These are phyloP conservation scores for Alternaria dauci DNA, from an alignment of 2,329 filamentous ascomycete genomes.

Conservation along the genomic window DNA sequence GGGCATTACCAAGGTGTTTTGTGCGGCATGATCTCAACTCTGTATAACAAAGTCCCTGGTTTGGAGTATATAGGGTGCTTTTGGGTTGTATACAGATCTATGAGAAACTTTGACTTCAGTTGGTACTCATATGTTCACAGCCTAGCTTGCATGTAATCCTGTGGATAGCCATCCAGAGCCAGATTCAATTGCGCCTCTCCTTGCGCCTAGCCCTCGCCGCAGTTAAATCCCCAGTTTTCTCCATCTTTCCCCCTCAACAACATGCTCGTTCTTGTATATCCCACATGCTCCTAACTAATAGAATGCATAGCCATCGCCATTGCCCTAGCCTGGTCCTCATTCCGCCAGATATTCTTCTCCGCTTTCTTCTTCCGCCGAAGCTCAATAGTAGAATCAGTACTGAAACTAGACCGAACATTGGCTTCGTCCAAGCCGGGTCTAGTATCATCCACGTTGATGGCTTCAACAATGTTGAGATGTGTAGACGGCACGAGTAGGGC, in stretches of 20 bases:
- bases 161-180: background rate
- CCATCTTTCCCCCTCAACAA: background rate
- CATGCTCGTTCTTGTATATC: background rate
- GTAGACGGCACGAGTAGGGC: background rate
- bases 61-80: background rate
- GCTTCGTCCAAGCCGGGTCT: background rate
- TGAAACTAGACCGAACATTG: slow-evolving; percentile 1
- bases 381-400: background rate
- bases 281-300: background rate
- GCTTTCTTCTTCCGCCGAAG: background rate
- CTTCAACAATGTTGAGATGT: background rate
- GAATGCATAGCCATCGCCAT: slow-evolving; percentile 10
- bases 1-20: slow-evolving; percentile 11
- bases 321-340: slow-evolving; percentile 4
- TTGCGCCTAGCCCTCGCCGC: background rate
- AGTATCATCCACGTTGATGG: background rate
- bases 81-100: background rate
- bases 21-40: background rate
- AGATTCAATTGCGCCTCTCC: background rate
- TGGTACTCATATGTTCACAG: background rate
- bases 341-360: background rate
- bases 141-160: background rate
- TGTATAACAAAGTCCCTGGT: background rate
- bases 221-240: background rate
- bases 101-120: background rate